Evolutionary conservation across 2,329 filamentous ascomycete species (phyloP).

Genomic region (Trichoderma lentiforme): DNA sequence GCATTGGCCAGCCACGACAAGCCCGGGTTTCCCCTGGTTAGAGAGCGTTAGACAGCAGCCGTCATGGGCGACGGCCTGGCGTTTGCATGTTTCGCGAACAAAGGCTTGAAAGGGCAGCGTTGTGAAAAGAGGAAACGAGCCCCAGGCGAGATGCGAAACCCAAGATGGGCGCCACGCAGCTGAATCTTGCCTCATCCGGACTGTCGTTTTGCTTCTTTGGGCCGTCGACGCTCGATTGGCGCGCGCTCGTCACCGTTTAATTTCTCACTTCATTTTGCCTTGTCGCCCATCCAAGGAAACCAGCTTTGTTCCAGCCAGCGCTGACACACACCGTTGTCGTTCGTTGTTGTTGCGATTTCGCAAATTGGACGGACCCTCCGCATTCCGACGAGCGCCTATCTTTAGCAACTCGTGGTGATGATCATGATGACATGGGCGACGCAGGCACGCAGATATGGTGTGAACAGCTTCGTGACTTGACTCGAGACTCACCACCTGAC

Average conservation of each 20-base stretch:
- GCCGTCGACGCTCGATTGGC: background rate
- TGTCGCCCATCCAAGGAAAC: background rate
- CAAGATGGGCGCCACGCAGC: constrained; percentile 1
- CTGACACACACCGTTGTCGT: background rate
- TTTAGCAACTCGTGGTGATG: constrained; percentile 9
- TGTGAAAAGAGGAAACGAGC: background rate
- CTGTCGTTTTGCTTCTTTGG: constrained; percentile 13
- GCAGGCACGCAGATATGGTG: background rate
- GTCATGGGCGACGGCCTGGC: background rate
- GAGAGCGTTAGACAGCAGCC: background rate
- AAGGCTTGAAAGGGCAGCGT: background rate
- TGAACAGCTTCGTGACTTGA: constrained; percentile 8
- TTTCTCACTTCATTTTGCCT: background rate
- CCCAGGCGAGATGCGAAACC: constrained; percentile 3
- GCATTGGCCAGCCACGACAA: constrained; percentile 30
- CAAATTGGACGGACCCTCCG: background rate
- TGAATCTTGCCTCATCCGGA: constrained; percentile 1
- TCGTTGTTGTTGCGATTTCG: background rate
- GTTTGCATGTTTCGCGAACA: constrained; percentile 1
- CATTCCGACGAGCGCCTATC: background rate
- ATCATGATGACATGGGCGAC: constrained; percentile 13
- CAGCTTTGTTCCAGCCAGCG: background rate
- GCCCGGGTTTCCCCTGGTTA: constrained; percentile 4
- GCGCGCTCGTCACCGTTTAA: background rate
- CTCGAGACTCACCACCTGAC: constrained; percentile 20